A percentile compares a stretch with the other conserved stretches of the same genome.
Conservation (phyloP, 192 early-diverging fungal species). For the Backusella tarrabulga region DNA sequence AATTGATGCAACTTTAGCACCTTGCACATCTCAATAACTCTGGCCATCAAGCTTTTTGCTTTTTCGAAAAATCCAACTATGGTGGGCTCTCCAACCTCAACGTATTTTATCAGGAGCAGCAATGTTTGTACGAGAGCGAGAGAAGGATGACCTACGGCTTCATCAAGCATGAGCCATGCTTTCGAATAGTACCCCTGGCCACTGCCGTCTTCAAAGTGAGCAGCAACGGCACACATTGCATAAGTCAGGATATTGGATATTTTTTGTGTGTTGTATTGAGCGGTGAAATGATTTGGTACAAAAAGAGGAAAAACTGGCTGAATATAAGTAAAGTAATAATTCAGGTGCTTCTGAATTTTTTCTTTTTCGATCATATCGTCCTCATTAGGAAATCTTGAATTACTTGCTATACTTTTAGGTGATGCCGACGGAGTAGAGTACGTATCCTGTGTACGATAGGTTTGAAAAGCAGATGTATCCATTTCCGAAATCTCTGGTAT, state of each 20-base stretch:
- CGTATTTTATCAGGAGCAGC: not conserved
- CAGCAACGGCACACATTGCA: conserved; percentile 53
- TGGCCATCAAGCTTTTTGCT: conserved; percentile 5
- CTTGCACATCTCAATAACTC: conserved; percentile 9
- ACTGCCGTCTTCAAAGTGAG: conserved; percentile 3
- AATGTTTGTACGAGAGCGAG: conserved; percentile 11
- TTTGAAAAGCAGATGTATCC: conserved; percentile 3
- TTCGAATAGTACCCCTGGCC: conserved; percentile 3
- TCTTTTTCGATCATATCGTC: not conserved
- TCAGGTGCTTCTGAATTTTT: not conserved
- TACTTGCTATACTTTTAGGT: conserved; percentile 7
- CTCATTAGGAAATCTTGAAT: conserved; percentile 1
- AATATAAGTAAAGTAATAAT: conserved; percentile 5
- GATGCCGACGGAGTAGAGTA: conserved; percentile 4
- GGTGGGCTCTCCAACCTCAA: not conserved
- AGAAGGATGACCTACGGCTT: not conserved
- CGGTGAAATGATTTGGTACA: conserved; percentile 12
- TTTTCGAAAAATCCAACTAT: not conserved
- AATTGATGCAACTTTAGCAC: not conserved
- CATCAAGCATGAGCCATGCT: not conserved
- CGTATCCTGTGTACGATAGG: not conserved
- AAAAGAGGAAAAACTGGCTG: conserved; percentile 11
- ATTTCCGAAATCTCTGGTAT: not conserved
- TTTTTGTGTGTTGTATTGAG: not conserved
- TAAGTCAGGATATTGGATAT: conserved; percentile 37